These are phyloP conservation scores for Chaetomium tenue DNA, from an alignment of 495 filamentous ascomycete species.

Conservation along the genomic window DNA sequence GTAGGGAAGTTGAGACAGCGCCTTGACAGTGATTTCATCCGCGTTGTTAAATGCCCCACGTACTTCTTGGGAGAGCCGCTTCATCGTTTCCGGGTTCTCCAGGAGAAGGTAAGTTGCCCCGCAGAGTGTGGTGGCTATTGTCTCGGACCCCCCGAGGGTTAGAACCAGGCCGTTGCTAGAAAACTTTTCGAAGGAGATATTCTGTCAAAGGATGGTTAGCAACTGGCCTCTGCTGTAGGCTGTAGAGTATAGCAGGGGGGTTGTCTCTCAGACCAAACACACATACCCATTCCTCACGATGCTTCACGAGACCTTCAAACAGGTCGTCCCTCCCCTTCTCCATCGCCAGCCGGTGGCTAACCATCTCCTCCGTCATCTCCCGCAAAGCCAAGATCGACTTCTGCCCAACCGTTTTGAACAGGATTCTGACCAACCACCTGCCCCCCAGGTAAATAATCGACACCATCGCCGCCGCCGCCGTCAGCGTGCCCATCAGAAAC, in stretches of 20 bases:
- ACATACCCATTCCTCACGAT: slow-evolving; percentile 32
- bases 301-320: slow-evolving; percentile 41
- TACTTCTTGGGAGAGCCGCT: slow-evolving; percentile 49
- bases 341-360: slow-evolving; percentile 33
- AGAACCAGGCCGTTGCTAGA: slow-evolving; percentile 21
- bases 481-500: slow-evolving; percentile 33
- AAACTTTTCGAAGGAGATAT: slow-evolving; percentile 12
- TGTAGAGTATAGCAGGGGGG: too few relatives aligned
- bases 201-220: neutral
- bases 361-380: slow-evolving; percentile 22
- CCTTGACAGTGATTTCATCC: slow-evolving; percentile 49
- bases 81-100: slow-evolving; percentile 41
- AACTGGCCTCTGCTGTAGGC: too few relatives aligned
- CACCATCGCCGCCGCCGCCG: slow-evolving; percentile 27
- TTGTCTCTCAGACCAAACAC: too few relatives aligned
- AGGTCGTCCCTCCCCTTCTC: slow-evolving; percentile 37
- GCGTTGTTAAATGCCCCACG: slow-evolving; percentile 44
- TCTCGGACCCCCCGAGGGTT: slow-evolving; percentile 45
- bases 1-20: slow-evolving; percentile 48
- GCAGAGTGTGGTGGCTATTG: slow-evolving; percentile 53
- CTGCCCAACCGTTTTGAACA: slow-evolving; percentile 13
- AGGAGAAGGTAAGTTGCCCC: slow-evolving; percentile 51
- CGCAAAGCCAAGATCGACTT: neutral
- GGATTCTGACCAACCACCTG: slow-evolving; percentile 15
- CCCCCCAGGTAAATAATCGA: slow-evolving; percentile 29